Percentiles rank a stretch among this genome's conserved stretches.
phyloP scores from a whole-genome alignment of 2,329 filamentous ascomycete genomes.

The Arthroderma sp. region DNA sequence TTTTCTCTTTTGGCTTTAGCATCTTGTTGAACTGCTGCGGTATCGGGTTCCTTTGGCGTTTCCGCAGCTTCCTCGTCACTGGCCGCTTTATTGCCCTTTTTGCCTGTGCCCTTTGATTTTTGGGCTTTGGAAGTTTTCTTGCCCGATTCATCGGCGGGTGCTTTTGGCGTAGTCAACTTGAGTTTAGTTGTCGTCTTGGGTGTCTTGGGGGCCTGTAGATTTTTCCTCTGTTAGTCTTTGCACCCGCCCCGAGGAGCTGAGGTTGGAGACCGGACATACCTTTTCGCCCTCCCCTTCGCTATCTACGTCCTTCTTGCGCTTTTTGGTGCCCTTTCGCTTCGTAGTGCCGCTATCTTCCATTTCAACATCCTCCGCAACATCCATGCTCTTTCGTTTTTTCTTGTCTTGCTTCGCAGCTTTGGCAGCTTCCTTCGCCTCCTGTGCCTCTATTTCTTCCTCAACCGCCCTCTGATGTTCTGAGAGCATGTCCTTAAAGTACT shows the following conservation, averaged over 20 bases:
- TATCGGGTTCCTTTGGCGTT: constrained; percentile 36
- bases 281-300: constrained; percentile 51
- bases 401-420: constrained; percentile 42
- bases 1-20: constrained; percentile 46
- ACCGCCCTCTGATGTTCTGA: constrained; percentile 43
- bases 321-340: constrained; percentile 44
- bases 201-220: constrained; percentile 44
- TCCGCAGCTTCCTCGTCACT: constrained; percentile 43
- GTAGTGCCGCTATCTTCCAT: constrained; percentile 43
- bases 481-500: constrained; percentile 73
- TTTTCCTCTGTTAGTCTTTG: constrained; percentile 7
- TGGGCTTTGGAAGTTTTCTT: constrained; percentile 38
- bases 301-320: constrained; percentile 82
- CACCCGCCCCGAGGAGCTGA: not conserved
- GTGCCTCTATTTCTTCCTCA: constrained; percentile 46
- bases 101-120: constrained; percentile 47
- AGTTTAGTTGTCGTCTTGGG: constrained; percentile 49
- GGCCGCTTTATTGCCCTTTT: constrained; percentile 45
- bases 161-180: constrained; percentile 46
- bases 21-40: constrained; percentile 42
- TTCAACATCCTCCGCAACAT: constrained; percentile 37
- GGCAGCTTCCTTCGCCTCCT: constrained; percentile 51
- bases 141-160: constrained; percentile 32
- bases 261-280: constrained; percentile 25
- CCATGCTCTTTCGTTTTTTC: constrained; percentile 34